Evolutionary conservation across 139 green algal genomes (phyloP).

Genomic region (Chlamydomonas sp.): DNA sequence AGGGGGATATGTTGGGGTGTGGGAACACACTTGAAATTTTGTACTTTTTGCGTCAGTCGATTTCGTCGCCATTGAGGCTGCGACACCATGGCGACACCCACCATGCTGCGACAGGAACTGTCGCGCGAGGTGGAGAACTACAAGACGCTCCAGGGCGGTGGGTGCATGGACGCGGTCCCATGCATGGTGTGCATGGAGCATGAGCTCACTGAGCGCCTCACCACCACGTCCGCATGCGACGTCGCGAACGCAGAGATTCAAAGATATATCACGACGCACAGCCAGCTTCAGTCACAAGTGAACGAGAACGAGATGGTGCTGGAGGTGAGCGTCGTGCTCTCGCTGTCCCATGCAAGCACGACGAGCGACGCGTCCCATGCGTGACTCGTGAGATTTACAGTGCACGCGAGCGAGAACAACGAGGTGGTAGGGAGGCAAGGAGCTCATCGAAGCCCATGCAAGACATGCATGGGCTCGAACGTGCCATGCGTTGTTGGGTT

Average conservation of each 20-base stretch:
- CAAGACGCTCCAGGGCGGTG: neutral
- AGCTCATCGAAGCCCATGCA: neutral
- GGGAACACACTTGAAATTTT: no score
- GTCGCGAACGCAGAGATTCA: conserved; percentile 14
- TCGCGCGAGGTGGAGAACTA: neutral
- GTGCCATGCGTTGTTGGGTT: neutral
- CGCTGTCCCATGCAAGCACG: no score
- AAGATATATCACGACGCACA: conserved; percentile 17
- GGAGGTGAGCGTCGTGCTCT: conserved; percentile 14
- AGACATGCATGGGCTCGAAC: neutral
- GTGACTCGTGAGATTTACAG: neutral
- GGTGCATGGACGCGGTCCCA: no score
- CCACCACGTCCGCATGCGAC: neutral
- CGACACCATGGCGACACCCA: neutral
- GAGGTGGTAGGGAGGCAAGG: no score
- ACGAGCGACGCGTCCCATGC: neutral
- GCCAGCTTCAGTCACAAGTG: conserved; percentile 18
- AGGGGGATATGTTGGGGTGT: no score
- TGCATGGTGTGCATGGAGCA: no score
- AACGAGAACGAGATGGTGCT: conserved; percentile 33
- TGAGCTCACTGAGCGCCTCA: no score
- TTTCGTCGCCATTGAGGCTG: neutral
- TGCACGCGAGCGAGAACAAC: neutral
- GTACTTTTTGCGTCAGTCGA: no score
- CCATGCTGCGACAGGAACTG: neutral